Base-by-base conservation (phyloP, 495 filamentous ascomycete species). In the Stereocaulon alpinum region DNA sequence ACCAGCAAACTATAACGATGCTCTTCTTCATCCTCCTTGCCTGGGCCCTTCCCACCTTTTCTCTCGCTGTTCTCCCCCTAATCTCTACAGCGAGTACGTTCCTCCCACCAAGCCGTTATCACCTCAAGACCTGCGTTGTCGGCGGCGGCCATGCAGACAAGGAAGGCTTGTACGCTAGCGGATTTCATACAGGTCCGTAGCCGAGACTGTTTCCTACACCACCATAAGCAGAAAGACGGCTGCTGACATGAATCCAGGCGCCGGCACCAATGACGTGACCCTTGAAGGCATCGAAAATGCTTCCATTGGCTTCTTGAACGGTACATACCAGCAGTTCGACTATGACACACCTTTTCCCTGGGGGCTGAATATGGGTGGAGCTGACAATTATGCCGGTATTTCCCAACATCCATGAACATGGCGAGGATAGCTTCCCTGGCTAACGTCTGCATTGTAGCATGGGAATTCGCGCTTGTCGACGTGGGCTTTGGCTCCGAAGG, bases 261-360 rank as follows among this genome's bases (percentile, higher is more conserved):
- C 76, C 11, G 77, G 73, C 12, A 53, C 74, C 18, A 74, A 71
- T 47, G 77, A 80, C 62, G 72, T 72, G 42, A 72, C 76, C 2
- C 69, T 81, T 34, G 63, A 62, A 12, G 37, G 62, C 1, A 65
- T 70, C 40, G 54, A 32, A 0, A 56, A 49, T n/a, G 76, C 74
- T 29, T 64, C 64, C 24, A 34, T 58, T 1, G 68, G 67, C 41
- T 77, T 70, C 62, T 49, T 81, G 50, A 79, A 80, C 40, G 72
- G 67, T 32, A 77, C 76, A 0, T 59, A 68, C 40, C 64, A 69
- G 27, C 67, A 73, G 53, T 73, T 74, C 60, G 69, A 71, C 41
- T 63, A 70, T 24, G 67, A 66, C 32, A 71, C 63, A 0, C 60
- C 63, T 11, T 71, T 73, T 52, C 64, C 73, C 0, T 81, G 72